These are phyloP conservation scores for Lachnum nothofagi DNA, from an alignment of 2,329 filamentous ascomycete species.

Conservation along the genomic window DNA sequence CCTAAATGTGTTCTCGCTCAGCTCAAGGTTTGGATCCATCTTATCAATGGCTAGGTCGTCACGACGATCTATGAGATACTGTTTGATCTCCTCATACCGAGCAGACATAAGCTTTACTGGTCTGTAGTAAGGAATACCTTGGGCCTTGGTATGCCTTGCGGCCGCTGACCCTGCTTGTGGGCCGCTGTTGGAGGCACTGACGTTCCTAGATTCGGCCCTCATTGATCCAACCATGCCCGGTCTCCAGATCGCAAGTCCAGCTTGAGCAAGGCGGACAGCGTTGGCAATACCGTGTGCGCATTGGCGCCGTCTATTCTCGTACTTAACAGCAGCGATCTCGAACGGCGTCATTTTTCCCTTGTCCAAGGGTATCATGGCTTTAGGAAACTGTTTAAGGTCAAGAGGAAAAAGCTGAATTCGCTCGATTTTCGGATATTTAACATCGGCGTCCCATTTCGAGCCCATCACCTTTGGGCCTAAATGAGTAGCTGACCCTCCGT, in stretches of 20 bases:
- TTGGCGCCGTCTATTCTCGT: not conserved
- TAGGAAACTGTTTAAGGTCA: not conserved
- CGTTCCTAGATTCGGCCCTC: no score
- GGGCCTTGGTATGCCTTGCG: not conserved
- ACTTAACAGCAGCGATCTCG: not conserved
- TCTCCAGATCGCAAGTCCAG: not conserved
- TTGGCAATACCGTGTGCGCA: not conserved
- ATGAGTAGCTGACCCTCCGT: not conserved
- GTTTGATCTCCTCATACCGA: not conserved
- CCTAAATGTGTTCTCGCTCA: not conserved
- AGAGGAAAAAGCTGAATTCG: no score
- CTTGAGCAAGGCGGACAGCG: not conserved
- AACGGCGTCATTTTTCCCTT: not conserved
- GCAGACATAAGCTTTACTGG: not conserved
- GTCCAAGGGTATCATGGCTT: not conserved
- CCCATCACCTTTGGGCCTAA: not conserved
- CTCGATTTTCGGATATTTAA: not conserved
- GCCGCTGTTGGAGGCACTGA: no score
- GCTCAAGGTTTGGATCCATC: not conserved
- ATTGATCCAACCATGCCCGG: no score
- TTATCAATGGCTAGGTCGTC: not conserved
- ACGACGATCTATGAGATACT: not conserved
- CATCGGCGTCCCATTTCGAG: not conserved
- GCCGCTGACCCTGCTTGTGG: no score
- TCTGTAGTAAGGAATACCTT: not conserved